Evolutionary conservation across 2,329 filamentous ascomycete species (phyloP).

Genomic region (Podosphaera leucotricha): DNA sequence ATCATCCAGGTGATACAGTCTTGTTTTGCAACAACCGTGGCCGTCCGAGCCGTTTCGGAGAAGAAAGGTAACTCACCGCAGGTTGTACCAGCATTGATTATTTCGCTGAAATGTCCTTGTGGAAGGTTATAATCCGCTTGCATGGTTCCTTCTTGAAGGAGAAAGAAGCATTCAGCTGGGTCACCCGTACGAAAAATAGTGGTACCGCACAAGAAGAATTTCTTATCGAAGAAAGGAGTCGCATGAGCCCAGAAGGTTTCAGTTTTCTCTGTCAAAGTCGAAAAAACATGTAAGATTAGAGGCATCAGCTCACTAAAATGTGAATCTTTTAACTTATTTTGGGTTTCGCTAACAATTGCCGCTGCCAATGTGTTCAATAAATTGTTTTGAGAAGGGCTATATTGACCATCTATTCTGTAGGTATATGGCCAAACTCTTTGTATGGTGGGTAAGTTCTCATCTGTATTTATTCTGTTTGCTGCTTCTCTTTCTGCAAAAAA

Average conservation of each 20-base stretch:
- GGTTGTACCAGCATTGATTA: conserved; percentile 81
- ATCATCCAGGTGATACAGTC: conserved; percentile 69
- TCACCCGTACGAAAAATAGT: conserved; percentile 62
- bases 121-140: conserved; percentile 78
- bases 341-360: conserved; percentile 44
- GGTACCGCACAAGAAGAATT: conserved; percentile 42
- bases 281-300: conserved; percentile 86
- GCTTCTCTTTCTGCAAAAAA: conserved; percentile 50
- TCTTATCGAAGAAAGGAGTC: conserved; percentile 48
- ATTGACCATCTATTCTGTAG: conserved; percentile 24
- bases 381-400: conserved; percentile 56
- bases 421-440: conserved; percentile 15
- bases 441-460: conserved; percentile 13
- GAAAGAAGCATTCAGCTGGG: conserved; percentile 59
- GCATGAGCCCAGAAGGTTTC: conserved; percentile 90
- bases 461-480: conserved; percentile 20
- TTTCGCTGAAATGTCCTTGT: conserved; percentile 72
- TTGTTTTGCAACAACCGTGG: conserved; percentile 62
- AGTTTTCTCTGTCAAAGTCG: conserved; percentile 61
- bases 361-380: conserved; percentile 60
- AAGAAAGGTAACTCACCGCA: conserved; percentile 96
- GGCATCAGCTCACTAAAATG: conserved; percentile 76
- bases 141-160: conserved; percentile 72
- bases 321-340: conserved; percentile 45
- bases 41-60: conserved; percentile 66